Evolutionary conservation across 768 basidiomycete genomes (phyloP), one percentile per base, ranked within the genome.

Genomic region (Lactarius indigo): DNA sequence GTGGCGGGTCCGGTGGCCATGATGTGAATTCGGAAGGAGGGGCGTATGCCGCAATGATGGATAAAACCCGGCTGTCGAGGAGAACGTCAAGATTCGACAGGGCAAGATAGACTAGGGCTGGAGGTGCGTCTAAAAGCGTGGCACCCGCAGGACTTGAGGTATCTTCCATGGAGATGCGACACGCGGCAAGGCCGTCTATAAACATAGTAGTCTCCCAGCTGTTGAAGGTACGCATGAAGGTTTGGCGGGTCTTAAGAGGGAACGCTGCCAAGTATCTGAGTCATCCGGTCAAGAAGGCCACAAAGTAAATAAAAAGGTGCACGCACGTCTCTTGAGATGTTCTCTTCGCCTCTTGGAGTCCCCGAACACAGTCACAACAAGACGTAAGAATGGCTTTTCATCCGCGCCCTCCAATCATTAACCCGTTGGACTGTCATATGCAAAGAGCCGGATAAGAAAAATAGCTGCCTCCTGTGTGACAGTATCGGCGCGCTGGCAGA

Each of bases 381-480:
- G 80, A 77, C 13, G 78, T 73, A 41, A 96, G 73, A 65, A 91
- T 87, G 1, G 72, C 72, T 60, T 60, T 80, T 77, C 61, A 92
- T 74, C 66, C 78, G 81, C 20, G 74, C 75, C 75, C 86, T 85
- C 92, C 92, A 96, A 44, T 78, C 74, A 2, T 82, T 80, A 3
- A 91, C 88, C 35, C 79, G 78, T 0, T 79, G 75, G 75, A 59
- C 84, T 83, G 61, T 83, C 78, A 71, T 93, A 97, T 12, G 94
- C 94, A 74, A 90, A 88, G 44, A 97, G 76, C 59, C 94, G 85
- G 42, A 96, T 79, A 58, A 92, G 82, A 77, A 95, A 97, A 0
- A 86, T 87, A 0, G 95, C 92, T 2, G 88, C 85, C 65, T 85
- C 88, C 10, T 82, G 75, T 0, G 84, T 87, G 39, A 84, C 77